These are phyloP conservation scores for Ganoderma boninense DNA, from an alignment of 1,284 basidiomycete species.

Conservation along the genomic window DNA sequence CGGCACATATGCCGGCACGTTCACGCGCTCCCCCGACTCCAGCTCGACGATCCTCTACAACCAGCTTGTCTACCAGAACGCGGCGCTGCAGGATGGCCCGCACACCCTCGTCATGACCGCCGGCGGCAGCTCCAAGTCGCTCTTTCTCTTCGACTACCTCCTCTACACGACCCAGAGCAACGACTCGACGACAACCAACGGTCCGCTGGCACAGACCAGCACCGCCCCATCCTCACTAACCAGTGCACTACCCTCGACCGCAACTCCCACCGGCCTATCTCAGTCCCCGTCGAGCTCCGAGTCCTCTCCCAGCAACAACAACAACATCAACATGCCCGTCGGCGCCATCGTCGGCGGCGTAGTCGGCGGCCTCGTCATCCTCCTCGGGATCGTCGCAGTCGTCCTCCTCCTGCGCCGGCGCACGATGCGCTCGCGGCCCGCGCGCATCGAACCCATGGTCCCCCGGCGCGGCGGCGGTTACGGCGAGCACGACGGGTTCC, in stretches of 20 bases:
- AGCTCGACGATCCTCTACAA: background rate
- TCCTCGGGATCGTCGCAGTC: background rate
- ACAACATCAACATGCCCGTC: background rate
- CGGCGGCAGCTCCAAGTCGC: slow-evolving; percentile 13
- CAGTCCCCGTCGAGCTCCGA: background rate
- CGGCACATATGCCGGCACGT: background rate
- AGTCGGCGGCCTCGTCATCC: background rate
- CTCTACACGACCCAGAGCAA: slow-evolving; percentile 21
- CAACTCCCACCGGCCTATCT: background rate
- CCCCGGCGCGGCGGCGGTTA: too few species aligned
- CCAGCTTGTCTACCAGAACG: slow-evolving; percentile 32
- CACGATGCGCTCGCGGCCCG: background rate
- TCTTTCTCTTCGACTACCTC: slow-evolving; percentile 34
- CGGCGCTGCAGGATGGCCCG: slow-evolving; percentile 23
- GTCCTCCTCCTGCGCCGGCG: background rate
- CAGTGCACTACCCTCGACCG: background rate
- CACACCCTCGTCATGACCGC: slow-evolving; percentile 29
- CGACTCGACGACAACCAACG: background rate
- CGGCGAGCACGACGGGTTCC: background rate
- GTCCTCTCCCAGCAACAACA: background rate
- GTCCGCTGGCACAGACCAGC: background rate
- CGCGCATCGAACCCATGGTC: background rate
- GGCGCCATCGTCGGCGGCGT: background rate
- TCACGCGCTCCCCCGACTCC: background rate
- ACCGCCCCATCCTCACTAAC: background rate